These are phyloP conservation scores for Xerocomellus amylosporus DNA, from an alignment of 768 basidiomycete species.

Conservation along the genomic window DNA sequence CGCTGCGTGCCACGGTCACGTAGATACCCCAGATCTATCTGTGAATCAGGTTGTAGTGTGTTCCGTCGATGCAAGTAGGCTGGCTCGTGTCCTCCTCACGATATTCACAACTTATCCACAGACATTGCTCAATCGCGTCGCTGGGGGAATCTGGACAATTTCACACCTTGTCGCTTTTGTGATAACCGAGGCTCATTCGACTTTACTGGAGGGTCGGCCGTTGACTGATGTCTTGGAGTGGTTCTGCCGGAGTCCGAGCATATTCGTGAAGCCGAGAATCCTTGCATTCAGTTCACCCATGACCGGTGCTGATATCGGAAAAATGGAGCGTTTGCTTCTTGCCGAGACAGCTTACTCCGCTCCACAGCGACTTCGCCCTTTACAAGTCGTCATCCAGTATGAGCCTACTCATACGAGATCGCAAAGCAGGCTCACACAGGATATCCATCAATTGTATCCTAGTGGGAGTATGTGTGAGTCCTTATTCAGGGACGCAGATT, in stretches of 20 bases:
- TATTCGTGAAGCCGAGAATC: constrained; percentile 40
- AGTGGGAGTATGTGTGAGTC: constrained; percentile 37
- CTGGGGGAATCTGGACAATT: constrained; percentile 38
- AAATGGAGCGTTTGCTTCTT: constrained; percentile 40
- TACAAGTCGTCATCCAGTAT: constrained; percentile 55
- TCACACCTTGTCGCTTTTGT: constrained; percentile 45
- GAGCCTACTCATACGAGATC: constrained; percentile 35
- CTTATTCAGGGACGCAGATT: constrained; percentile 47
- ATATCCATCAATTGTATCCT: constrained; percentile 46
- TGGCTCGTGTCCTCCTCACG: background rate
- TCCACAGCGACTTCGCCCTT: constrained; percentile 39
- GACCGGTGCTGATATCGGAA: constrained; percentile 31
- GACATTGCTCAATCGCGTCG: constrained; percentile 42
- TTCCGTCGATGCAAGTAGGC: constrained; percentile 38
- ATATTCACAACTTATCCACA: constrained; percentile 19
- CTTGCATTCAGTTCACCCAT: constrained; percentile 38
- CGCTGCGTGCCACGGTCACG: constrained; percentile 9
- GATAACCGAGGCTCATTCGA: constrained; percentile 40
- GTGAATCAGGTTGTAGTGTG: constrained; percentile 39
- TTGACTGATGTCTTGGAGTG: constrained; percentile 45
- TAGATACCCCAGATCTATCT: constrained; percentile 18
- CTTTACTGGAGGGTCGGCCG: constrained; percentile 38
- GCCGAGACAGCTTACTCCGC: constrained; percentile 39
- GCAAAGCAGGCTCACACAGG: constrained; percentile 45
- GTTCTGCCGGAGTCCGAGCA: constrained; percentile 40